phyloP scores from a whole-genome alignment of 768 basidiomycete species.

The Mycena vitilis region DNA sequence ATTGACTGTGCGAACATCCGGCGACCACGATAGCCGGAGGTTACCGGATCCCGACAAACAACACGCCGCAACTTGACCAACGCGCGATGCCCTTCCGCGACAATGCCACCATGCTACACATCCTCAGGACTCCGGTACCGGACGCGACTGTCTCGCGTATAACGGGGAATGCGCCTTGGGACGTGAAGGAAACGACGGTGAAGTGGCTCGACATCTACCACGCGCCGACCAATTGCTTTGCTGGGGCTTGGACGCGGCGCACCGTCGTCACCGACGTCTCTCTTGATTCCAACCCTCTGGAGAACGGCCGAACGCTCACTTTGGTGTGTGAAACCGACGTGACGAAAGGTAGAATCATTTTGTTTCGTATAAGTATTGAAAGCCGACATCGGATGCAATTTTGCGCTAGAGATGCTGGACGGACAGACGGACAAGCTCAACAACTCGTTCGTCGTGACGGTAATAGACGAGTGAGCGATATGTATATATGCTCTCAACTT shows the following conservation, averaged over 20 bases:
- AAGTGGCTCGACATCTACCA: conserved; percentile 52
- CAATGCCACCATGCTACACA: conserved; percentile 6
- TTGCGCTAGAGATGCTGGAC: conserved; percentile 66
- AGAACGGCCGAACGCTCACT: conserved; percentile 33
- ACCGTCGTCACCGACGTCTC: conserved; percentile 29
- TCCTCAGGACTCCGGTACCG: conserved; percentile 39
- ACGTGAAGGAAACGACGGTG: conserved; percentile 51
- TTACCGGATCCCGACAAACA: background rate
- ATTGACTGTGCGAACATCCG: no score
- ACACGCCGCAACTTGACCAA: no score
- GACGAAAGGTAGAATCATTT: conserved; percentile 62
- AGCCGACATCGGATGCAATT: no score
- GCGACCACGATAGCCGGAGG: background rate
- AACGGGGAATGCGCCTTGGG: conserved; percentile 49
- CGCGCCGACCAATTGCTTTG: conserved; percentile 37
- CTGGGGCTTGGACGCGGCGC: conserved; percentile 5
- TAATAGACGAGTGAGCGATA: conserved; percentile 60
- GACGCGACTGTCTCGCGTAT: conserved; percentile 42
- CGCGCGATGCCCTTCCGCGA: no score
- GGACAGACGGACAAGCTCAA: conserved; percentile 47
- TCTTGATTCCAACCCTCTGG: conserved; percentile 17
- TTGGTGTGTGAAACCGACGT: conserved; percentile 57
- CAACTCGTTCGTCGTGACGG: conserved; percentile 53
- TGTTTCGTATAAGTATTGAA: no score
- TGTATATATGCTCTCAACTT: background rate